phyloP scores from a whole-genome alignment of 176 grass and related monocot species.

The Dendrocalamus sinicus region DNA sequence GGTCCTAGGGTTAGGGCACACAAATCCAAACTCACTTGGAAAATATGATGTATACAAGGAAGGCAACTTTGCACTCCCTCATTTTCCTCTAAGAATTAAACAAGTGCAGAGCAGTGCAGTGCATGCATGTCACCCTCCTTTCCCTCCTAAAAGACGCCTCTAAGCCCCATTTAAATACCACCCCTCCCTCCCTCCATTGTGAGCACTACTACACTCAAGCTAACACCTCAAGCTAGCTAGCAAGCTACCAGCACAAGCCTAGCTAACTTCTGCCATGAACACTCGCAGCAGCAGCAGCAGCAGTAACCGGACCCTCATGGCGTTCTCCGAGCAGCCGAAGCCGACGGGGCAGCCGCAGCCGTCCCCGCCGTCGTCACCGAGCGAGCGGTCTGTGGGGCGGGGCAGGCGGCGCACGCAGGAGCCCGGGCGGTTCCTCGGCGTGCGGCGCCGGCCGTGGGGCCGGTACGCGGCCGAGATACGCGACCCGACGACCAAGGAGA shows the following conservation, averaged over 20 bases:
- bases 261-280: constrained; percentile 46
- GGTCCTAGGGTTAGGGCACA: constrained; percentile 59
- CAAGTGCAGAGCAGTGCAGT: constrained; percentile 53
- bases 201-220: constrained; percentile 42
- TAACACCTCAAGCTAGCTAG: constrained; percentile 42
- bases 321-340: constrained; percentile 62
- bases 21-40: constrained; percentile 54
- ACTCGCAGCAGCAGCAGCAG: constrained; percentile 16
- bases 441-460: constrained; percentile 85
- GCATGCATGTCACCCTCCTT: constrained; percentile 43
- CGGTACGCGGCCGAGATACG: constrained; percentile 98
- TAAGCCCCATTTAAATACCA: constrained; percentile 63
- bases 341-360: constrained; percentile 28
- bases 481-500: constrained; percentile 93
- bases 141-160: constrained; percentile 45
- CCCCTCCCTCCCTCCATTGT: constrained; percentile 40
- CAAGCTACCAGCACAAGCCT: background rate
- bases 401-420: constrained; percentile 67
- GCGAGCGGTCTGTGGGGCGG: constrained; percentile 35
- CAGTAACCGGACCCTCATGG: constrained; percentile 41
- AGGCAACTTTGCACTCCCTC: constrained; percentile 25
- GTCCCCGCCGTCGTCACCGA: constrained; percentile 59
- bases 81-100: constrained; percentile 52
- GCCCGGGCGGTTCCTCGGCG: constrained; percentile 93
- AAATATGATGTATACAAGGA: constrained; percentile 37